Evolutionary conservation across 2,329 filamentous ascomycete species (phyloP).

Genomic region (Aspergillus ochraceoroseus): DNA sequence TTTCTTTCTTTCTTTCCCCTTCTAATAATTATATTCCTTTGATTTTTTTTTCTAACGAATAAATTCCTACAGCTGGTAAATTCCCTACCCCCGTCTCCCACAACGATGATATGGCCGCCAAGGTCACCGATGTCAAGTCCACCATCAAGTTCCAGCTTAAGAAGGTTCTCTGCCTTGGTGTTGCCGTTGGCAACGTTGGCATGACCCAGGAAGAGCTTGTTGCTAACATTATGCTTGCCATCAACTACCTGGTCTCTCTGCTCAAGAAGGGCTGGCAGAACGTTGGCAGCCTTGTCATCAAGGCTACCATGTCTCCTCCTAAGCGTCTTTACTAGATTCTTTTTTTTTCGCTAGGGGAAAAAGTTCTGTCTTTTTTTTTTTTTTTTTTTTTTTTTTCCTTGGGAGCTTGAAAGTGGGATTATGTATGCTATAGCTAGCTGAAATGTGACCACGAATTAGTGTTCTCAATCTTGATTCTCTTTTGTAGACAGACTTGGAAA

Average conservation of each 20-base stretch:
- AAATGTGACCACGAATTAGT: conserved; percentile 34
- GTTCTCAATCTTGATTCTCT: conserved; percentile 22
- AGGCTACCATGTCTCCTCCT: conserved; percentile 99
- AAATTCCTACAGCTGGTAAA: conserved; percentile 96
- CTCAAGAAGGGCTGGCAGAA: conserved; percentile 99
- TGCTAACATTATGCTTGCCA: conserved; percentile 98
- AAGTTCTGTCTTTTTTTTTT: conserved; percentile 2
- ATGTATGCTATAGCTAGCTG: conserved; percentile 30
- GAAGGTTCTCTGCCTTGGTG: conserved; percentile 99
- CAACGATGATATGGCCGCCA: conserved; percentile 84
- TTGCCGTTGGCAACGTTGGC: conserved; percentile 96
- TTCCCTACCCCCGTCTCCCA: conserved; percentile 99
- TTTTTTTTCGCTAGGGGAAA: conserved; percentile 9
- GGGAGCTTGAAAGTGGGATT: conserved; percentile 25
- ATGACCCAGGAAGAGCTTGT: conserved; percentile 96
- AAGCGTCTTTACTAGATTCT: conserved; percentile 86
- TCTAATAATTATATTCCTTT: too few relatives aligned
- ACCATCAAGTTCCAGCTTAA: conserved; percentile 99
- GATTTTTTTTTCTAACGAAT: too few relatives aligned
- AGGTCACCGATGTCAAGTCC: conserved; percentile 99
- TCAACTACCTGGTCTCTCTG: conserved; percentile 99
- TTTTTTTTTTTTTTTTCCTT: conserved; percentile 14
- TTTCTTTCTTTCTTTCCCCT: neutral
- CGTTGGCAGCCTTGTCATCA: conserved; percentile 98
- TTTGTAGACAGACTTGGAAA: too few relatives aligned